A percentile compares a stretch with the other conserved stretches of the same genome.
Evolutionary conservation across 148 eudicot genomes (phyloP).

Genomic region (Vaccinium myrtillus): DNA sequence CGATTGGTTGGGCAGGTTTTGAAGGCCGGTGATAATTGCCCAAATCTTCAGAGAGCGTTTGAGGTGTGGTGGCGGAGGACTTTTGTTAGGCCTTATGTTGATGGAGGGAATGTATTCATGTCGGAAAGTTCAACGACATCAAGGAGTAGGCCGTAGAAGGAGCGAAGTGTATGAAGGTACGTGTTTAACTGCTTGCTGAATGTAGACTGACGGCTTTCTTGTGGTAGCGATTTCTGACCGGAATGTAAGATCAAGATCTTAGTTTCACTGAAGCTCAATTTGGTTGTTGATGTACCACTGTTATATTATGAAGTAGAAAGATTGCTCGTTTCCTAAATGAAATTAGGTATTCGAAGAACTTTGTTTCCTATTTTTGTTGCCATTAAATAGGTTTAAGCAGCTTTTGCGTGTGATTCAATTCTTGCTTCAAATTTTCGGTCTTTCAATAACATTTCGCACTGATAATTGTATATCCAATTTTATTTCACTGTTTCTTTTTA

Average conservation of each 20-base stretch:
- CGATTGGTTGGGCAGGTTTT: constrained; percentile 76
- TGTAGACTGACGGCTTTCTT: constrained; percentile 15
- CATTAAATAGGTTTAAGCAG: neutral
- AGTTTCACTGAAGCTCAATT: neutral
- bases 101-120: constrained; percentile 37
- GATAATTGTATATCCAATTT: neutral
- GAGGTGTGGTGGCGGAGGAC: constrained; percentile 99
- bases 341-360: neutral
- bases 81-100: constrained; percentile 71
- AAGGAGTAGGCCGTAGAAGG: constrained; percentile 12
- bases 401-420: neutral
- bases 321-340: neutral
- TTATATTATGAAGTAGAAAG: neutral
- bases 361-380: neutral
- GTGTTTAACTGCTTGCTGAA: neutral
- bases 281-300: neutral
- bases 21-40: constrained; percentile 78
- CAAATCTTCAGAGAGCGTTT: constrained; percentile 85
- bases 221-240: constrained; percentile 16
- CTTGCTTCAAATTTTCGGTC: neutral
- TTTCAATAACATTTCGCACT: neutral
- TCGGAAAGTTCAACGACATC: constrained; percentile 32
- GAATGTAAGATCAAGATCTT: constrained; percentile 23
- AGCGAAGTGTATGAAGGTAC: neutral
- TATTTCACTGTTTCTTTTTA: neutral